These are phyloP conservation scores for Pythium coloratum DNA, from an alignment of 352 stramenopile species.

Conservation along the genomic window DNA sequence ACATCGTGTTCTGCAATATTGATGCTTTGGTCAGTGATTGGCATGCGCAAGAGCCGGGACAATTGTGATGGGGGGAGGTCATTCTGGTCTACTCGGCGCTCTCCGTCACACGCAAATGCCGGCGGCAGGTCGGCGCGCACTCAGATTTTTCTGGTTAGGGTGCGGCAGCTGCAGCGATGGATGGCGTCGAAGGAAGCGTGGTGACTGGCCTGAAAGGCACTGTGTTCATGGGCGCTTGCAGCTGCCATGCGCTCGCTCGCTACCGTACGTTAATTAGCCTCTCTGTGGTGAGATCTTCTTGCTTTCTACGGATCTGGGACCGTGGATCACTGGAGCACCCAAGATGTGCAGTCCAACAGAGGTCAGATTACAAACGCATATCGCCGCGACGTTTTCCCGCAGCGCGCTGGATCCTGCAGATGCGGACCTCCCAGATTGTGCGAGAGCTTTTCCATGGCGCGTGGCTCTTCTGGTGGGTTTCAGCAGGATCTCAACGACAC, in stretches of 20 bases:
- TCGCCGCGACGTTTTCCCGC: slow-evolving; percentile 3
- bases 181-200: slow-evolving; percentile 2
- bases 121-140: slow-evolving; percentile 13
- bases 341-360: slow-evolving; percentile 4
- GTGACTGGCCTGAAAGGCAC: not conserved
- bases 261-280: not conserved
- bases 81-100: not conserved
- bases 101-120: slow-evolving; percentile 8
- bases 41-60: slow-evolving; percentile 9
- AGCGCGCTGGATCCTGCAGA: not conserved
- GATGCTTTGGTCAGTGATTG: slow-evolving; percentile 16
- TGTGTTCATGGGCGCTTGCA: not conserved
- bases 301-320: not conserved
- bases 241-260: not conserved
- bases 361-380: slow-evolving; percentile 6
- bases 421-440: not conserved
- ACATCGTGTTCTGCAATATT: slow-evolving; percentile 11
- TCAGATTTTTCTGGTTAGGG: slow-evolving; percentile 24
- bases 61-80: slow-evolving; percentile 4
- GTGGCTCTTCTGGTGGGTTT: slow-evolving; percentile 3
- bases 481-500: not conserved
- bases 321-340: not conserved
- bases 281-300: not conserved
- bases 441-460: not conserved
- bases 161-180: slow-evolving; percentile 1